phyloP scores from a whole-genome alignment of 371 early-diverging fungal genomes.

The Rhizomucor pusillus region DNA sequence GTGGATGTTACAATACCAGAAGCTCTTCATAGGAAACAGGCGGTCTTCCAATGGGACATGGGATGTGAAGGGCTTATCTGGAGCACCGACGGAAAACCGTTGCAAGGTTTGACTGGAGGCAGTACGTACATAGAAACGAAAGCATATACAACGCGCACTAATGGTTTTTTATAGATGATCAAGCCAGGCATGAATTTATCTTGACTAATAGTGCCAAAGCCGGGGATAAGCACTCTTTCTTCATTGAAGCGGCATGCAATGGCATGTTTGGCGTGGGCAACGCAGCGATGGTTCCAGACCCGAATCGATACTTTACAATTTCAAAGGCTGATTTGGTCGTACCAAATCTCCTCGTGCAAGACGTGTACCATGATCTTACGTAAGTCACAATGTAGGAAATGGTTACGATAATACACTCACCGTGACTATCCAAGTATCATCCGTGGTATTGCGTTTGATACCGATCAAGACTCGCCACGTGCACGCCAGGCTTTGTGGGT shows the following conservation, averaged over 20 bases:
- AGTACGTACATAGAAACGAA: conserved; percentile 22
- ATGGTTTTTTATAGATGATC: conserved; percentile 30
- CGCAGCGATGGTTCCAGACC: conserved; percentile 69
- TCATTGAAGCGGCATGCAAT: conserved; percentile 92
- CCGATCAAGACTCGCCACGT: conserved; percentile 66
- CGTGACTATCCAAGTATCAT: conserved; percentile 56
- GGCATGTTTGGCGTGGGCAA: conserved; percentile 88
- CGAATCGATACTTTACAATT: conserved; percentile 54
- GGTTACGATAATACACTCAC: neutral
- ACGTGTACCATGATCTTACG: conserved; percentile 67
- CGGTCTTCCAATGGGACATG: conserved; percentile 82
- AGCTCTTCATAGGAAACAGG: conserved; percentile 60
- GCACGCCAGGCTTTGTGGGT: conserved; percentile 69
- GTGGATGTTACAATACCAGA: conserved; percentile 65
- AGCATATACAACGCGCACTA: neutral
- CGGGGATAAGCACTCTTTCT: conserved; percentile 68
- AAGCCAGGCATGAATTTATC: conserved; percentile 75
- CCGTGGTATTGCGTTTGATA: conserved; percentile 71
- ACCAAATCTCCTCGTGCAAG: conserved; percentile 62
- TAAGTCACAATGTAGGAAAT: conserved; percentile 11
- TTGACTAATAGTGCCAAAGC: conserved; percentile 61
- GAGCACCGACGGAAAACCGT: conserved; percentile 75
- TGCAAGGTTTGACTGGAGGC: conserved; percentile 91
- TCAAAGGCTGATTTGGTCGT: conserved; percentile 68
- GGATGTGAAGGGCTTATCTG: conserved; percentile 88